phyloP scores from a whole-genome alignment of 768 basidiomycete species.

The Favolaschia claudopus region DNA sequence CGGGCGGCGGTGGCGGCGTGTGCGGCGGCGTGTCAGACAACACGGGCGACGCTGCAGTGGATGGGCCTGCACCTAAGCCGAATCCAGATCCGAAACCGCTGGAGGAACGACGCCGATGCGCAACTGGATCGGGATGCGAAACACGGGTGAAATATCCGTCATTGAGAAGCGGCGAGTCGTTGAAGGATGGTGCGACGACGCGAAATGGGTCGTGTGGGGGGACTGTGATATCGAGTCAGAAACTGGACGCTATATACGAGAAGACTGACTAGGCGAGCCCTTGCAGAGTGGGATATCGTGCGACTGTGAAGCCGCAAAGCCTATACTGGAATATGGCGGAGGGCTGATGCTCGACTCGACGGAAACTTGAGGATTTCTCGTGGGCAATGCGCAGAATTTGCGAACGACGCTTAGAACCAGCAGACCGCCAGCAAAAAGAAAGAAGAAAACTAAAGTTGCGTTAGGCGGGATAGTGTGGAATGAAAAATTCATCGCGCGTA shows the following conservation, averaged over 20 bases:
- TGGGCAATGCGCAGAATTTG: constrained; percentile 2
- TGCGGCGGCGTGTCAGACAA: neutral
- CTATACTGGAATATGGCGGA: constrained; percentile 15
- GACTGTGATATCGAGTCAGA: neutral
- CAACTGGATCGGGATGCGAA: constrained; percentile 1
- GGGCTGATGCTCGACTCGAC: neutral
- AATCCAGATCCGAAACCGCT: neutral
- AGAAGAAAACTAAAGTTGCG: neutral
- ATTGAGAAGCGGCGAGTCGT: constrained; percentile 33
- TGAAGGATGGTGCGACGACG: constrained; percentile 30
- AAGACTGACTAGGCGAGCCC: constrained; percentile 9
- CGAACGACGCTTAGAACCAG: constrained; percentile 5
- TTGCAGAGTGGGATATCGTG: neutral
- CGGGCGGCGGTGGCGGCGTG: constrained; percentile 11
- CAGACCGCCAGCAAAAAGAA: constrained; percentile 4
- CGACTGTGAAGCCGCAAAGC: constrained; percentile 6
- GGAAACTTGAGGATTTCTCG: neutral
- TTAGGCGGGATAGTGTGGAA: neutral
- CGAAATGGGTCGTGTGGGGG: constrained; percentile 34
- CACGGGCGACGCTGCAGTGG: neutral
- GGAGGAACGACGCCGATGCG: too few species aligned
- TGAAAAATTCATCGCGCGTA: neutral
- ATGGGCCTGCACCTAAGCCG: neutral
- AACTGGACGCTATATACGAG: constrained; percentile 5
- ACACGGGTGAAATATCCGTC: constrained; percentile 27